Evolutionary conservation across 352 stramenopile species (phyloP), one percentile per base, ranked within the genome.

Genomic region (Phytophthora cryptogea): DNA sequence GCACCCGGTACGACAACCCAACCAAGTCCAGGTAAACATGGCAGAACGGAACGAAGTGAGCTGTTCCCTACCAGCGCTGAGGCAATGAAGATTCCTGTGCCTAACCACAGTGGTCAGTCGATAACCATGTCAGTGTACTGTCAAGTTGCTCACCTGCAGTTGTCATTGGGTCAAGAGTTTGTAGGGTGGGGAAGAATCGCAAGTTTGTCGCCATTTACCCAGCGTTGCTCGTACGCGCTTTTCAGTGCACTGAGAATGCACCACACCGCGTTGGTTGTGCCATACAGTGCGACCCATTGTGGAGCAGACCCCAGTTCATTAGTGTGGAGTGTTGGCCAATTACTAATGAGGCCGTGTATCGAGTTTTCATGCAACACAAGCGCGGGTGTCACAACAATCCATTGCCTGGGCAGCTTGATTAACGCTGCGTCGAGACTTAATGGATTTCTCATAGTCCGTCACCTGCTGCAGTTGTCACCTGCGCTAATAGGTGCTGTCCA

Each of bases 141-240:
- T 0, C 57, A 74, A 41, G 52, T 82, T n/a, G 70, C 66, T 10
- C 69, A 84, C 23, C 36, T 84, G 1, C 57, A 84, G 4, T 61
- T 85, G 10, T 33, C 53, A 0, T 50, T 88, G n/a, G 78, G 80
- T 1, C 69, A 70, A 30, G 80, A 90, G n/a, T 84, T 76, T 44
- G 57, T 77, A 5, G 74, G 74, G 10, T 78, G 52, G 43, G 30
- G 27, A 6, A 67, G 76, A 8, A 33, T 81, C 20, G 49, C 60
- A 1, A 39, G 80, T 3, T 20, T 90, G 17, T 74, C 74, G 4
- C 78, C 78, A 0, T 64, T 88, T n/a, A 80, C 78, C 0, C 57
- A 88, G 17, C 63, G 78, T 2, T 88, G 80, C 43, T 51, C 57
- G 6, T 90, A 77, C 32, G 68, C 74, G 5, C 60, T 90, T 1